These are phyloP conservation scores for Jaapia argillacea DNA, from an alignment of 768 basidiomycete genomes.

Conservation along the genomic window DNA sequence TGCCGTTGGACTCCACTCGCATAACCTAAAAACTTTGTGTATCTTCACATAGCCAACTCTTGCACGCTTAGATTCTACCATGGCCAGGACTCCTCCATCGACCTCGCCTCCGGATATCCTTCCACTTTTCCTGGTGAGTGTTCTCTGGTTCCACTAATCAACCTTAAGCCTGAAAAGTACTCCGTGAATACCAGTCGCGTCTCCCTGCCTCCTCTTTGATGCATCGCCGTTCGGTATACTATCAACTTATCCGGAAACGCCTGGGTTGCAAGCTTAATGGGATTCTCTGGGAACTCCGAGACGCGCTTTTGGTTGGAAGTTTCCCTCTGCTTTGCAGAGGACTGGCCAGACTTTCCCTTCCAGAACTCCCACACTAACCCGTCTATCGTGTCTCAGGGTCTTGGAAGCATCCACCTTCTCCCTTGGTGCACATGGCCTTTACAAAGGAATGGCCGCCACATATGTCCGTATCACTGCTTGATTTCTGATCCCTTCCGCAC, in stretches of 20 bases:
- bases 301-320: slow-evolving; percentile 51
- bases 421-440: slow-evolving; percentile 52
- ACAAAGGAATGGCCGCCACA: slow-evolving; percentile 36
- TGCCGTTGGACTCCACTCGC: too few species aligned
- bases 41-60: too few species aligned
- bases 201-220: slow-evolving; percentile 57
- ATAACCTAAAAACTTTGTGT: too few species aligned
- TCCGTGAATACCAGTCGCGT: too few species aligned
- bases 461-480: background rate
- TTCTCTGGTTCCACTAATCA: background rate
- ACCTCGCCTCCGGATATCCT: slow-evolving; percentile 60
- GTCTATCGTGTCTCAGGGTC: slow-evolving; percentile 25
- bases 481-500: background rate
- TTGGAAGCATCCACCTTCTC: slow-evolving; percentile 76
- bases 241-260: slow-evolving; percentile 56
- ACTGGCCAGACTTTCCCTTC: slow-evolving; percentile 11
- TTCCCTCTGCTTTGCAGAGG: slow-evolving; percentile 57
- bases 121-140: slow-evolving; percentile 51
- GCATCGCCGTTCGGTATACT: slow-evolving; percentile 60
- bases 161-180: background rate
- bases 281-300: slow-evolving; percentile 22
- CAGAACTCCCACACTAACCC: background rate
- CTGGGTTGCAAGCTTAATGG: slow-evolving; percentile 42
- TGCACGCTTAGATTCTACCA: too few species aligned
- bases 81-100: slow-evolving; percentile 27